A percentile compares a stretch with the other conserved stretches of the same genome.
These are phyloP conservation scores for Aspergillus ibericus DNA, from an alignment of 2,329 filamentous ascomycete species.

Conservation along the genomic window DNA sequence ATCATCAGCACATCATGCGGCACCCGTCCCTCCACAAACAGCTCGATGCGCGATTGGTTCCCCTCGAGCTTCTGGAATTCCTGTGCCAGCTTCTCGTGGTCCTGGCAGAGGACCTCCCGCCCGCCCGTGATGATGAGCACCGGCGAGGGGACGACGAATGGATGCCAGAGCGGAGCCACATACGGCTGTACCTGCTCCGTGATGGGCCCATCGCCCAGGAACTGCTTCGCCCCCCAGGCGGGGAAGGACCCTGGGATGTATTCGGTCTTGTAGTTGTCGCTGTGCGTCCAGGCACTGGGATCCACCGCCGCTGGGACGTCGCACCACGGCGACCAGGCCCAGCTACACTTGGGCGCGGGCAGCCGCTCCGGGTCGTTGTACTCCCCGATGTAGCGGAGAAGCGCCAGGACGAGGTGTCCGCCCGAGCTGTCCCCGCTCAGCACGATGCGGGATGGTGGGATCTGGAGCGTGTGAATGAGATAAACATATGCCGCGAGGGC, in stretches of 20 bases:
- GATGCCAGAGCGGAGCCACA: constrained; percentile 17
- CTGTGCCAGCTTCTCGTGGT: constrained; percentile 1
- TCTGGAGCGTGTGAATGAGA: constrained; percentile 18
- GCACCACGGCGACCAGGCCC: constrained; percentile 20
- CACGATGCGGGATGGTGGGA: constrained; percentile 23
- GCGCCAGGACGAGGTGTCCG: constrained; percentile 21
- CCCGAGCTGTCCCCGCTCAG: constrained; percentile 26
- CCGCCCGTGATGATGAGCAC: constrained; percentile 20
- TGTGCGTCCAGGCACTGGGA: constrained; percentile 8
- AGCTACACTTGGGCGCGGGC: constrained; percentile 16
- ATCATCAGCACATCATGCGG: constrained; percentile 22
- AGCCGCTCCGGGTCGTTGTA: constrained; percentile 2
- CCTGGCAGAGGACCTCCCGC: constrained; percentile 8
- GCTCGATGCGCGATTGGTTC: constrained; percentile 9
- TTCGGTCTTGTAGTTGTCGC: constrained; percentile 17
- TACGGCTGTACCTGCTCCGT: constrained; percentile 14
- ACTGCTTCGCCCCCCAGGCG: constrained; percentile 15
- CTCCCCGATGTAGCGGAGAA: constrained; percentile 23
- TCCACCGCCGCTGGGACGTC: constrained; percentile 9
- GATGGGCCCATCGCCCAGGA: constrained; percentile 12
- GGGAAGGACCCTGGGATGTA: constrained; percentile 17
- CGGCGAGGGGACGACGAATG: constrained; percentile 21
- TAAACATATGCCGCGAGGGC: constrained; percentile 24
- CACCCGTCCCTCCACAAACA: constrained; percentile 14
- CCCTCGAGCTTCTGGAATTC: constrained; percentile 9